Base-by-base conservation (phyloP, 2,329 filamentous ascomycete species). In the Neoarthrinium moseri region DNA sequence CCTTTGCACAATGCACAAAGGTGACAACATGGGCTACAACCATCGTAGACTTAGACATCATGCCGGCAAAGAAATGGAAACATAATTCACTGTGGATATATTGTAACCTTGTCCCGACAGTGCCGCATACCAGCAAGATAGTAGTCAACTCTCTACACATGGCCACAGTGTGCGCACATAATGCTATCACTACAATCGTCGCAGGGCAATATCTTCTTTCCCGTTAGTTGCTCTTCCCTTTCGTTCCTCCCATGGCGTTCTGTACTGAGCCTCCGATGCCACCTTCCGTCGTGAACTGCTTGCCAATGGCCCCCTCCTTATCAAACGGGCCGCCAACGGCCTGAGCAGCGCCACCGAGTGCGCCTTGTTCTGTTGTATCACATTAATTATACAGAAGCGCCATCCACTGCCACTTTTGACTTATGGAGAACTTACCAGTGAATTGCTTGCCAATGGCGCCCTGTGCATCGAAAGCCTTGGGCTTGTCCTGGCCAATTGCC, bases 361-460 rank as follows among this genome's bases (percentile, higher is more conserved):
- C 65, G 15, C 77, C 77, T 5, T 74, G 57, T 29, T 69, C 70
- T 73, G 15, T n/a, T n/a, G n/a, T n/a, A n/a, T n/a, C 2, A 5
- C 2, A 1, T 6, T 6, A 0, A 12, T 41, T 30, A 26, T 27
- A 17, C 33, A 4, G 5, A n/a, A 27, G 15, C 7, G 8, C 11
- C 6, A 11, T n/a, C n/a, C n/a, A 35, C 6, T 13, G 6, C 1
- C 13, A 17, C 7, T 6, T 3, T 3, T 7, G 27, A 5, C n/a
- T 17, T 15, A 17, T 6, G 13, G 42, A 21, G 15, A 4, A 20
- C 60, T 38, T 58, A 74, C 72, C 70, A 4, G 73, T 81, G 55
- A 81, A 81, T 18, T 80, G 75, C 53, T 75, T 78, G 17, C 78
- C 78, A 26, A 81, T 69, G 0, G 69, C 63, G 5, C 78, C 78